Conservation (phyloP, 2,329 filamentous ascomycete genomes). For the Fusarium protoensiforme region DNA sequence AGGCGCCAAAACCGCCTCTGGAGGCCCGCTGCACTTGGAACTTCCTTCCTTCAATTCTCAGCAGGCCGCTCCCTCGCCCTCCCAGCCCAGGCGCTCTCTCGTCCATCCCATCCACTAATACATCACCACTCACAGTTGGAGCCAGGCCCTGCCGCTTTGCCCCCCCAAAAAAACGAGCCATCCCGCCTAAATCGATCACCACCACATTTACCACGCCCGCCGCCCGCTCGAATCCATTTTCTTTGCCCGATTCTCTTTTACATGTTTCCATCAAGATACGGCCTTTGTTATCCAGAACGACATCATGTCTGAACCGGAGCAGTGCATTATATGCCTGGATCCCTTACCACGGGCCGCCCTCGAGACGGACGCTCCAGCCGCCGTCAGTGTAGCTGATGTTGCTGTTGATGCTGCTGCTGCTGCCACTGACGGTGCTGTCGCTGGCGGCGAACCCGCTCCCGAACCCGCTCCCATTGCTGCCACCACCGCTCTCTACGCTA, state of each 20-base stretch:
- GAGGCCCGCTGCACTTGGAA: constrained; percentile 34
- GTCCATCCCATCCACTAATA: constrained; percentile 45
- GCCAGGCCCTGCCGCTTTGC: constrained; percentile 27
- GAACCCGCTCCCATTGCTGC: constrained; percentile 29
- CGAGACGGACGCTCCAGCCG: constrained; percentile 30
- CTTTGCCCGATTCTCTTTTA: constrained; percentile 49
- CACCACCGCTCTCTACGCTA: constrained; percentile 29
- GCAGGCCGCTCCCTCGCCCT: constrained; percentile 26
- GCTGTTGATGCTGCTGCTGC: constrained; percentile 31
- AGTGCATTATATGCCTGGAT: constrained; percentile 78
- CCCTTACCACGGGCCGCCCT: constrained; percentile 57
- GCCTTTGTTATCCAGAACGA: constrained; percentile 52
- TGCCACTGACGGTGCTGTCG: constrained; percentile 37
- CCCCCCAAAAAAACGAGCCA: constrained; percentile 24
- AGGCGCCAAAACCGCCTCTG: constrained; percentile 46
- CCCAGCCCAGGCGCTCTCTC: constrained; percentile 29
- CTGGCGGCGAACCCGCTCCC: constrained; percentile 35
- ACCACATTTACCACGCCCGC: constrained; percentile 38
- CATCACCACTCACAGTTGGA: constrained; percentile 39
- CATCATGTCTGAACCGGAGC: constrained; percentile 67
- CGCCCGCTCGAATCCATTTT: constrained; percentile 35
- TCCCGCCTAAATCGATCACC: constrained; percentile 30
- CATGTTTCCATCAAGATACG: constrained; percentile 58
- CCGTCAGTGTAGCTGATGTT: constrained; percentile 34
- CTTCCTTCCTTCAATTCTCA: constrained; percentile 44